Evolutionary conservation across 768 basidiomycete genomes (phyloP).

Genomic region (Rhodotorula graminis): DNA sequence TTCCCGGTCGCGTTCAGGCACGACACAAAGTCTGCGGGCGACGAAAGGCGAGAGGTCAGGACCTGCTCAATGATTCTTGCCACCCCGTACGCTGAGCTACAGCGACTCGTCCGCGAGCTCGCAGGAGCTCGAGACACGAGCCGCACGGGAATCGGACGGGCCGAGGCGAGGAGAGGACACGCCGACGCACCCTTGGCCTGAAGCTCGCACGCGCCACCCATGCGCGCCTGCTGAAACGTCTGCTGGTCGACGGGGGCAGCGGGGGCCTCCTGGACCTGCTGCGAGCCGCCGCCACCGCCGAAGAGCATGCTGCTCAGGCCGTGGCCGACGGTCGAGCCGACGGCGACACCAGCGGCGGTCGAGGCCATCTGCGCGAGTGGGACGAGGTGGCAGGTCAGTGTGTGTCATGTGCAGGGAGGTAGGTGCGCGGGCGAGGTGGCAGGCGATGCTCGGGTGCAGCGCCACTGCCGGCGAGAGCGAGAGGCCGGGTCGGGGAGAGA

Average conservation of each 20-base stretch:
- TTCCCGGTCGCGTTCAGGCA: conserved; percentile 78
- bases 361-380: conserved; percentile 38
- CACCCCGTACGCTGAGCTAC: no score
- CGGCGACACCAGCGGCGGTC: conserved; percentile 78
- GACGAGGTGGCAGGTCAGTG: background rate
- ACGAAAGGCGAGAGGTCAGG: background rate
- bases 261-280: conserved; percentile 53
- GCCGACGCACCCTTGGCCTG: conserved; percentile 68
- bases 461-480: no score
- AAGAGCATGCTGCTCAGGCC: conserved; percentile 87
- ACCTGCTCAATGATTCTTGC: no score
- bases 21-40: conserved; percentile 65
- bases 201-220: conserved; percentile 60
- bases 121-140: background rate
- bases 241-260: conserved; percentile 53
- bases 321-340: conserved; percentile 82
- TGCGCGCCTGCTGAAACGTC: conserved; percentile 45
- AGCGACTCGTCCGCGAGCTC: no score
- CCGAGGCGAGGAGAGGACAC: background rate
- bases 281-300: conserved; percentile 57
- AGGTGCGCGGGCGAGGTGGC: no score
- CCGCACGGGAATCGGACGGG: conserved; percentile 2
- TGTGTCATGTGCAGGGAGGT: background rate
- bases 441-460: no score
- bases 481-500: no score